Evolutionary conservation across 2,329 filamentous ascomycete genomes (phyloP), one percentile per base, ranked within the genome.

Genomic region (Orbilia blumenaviensis): DNA sequence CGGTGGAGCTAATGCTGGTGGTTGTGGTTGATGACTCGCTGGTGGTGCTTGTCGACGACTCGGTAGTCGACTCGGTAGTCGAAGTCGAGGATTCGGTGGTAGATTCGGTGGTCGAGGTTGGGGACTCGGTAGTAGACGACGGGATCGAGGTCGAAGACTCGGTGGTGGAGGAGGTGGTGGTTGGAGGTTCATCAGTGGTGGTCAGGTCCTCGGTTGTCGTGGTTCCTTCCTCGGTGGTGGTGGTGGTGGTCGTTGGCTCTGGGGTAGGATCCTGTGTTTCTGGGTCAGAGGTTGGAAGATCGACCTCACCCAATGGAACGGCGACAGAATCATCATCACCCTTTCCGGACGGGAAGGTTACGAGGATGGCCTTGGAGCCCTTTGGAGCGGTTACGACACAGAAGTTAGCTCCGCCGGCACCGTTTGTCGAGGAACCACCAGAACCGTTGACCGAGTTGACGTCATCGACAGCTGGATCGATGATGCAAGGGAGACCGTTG

Each of bases 301-400:
- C 60, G 6, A 63, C 42, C 7, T 64, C 48, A 36, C 67, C 67
- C 5, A 72, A 2, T 1, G 62, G 62, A 41, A 64, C 54, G 16
- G 23, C 64, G 32, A 41, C 66, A n/a, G 66, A 72, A 32, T 62
- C 62, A 18, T 71, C 56, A 16, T 56, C 44, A 18, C 63, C 36
- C 44, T 72, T 67, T 36, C 73, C 73, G 29, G 67, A 50, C 0
- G 66, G 66, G 78, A 87, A 87, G 29, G 92, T 87, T 25, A 92
- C 87, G 78, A 94, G 88, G 80, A 88, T 88, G 46, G 91, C 92
- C 66, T 86, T 88, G 54, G 83, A 83, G 25, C 91, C 91, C 79
- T 87, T 87, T 46, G 89, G 85, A 14, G 93, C 89, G 12, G 91
- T 94, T 10, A 92, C 91, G 54, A 93, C 91, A 80, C 92, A 94